phyloP scores from a whole-genome alignment of 2,329 filamentous ascomycete genomes.

The Paecilomyces variotii region DNA sequence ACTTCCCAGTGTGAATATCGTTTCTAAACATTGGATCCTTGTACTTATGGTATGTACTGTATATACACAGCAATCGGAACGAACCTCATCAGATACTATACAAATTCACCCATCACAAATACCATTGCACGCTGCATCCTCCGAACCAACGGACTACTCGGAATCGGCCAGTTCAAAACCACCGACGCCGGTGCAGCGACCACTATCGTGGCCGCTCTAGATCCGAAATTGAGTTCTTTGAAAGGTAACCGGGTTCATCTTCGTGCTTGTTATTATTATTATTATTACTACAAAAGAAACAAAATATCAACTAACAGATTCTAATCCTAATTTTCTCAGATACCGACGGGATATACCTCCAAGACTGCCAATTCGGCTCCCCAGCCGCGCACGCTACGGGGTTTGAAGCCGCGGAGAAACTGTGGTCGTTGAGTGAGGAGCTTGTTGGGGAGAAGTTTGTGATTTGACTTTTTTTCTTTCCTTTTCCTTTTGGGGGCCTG shows the following conservation, averaged over 20 bases:
- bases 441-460: neutral
- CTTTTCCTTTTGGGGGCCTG: neutral
- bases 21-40: neutral
- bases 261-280: too few species aligned
- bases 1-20: neutral
- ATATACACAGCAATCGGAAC: neutral
- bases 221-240: neutral
- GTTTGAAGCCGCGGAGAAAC: neutral
- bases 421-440: neutral
- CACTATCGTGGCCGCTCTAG: constrained; percentile 6
- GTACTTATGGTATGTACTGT: neutral
- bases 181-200: neutral
- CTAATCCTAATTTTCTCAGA: neutral
- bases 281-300: too few species aligned
- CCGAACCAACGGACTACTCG: neutral
- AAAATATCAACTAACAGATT: neutral
- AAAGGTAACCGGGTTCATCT: neutral
- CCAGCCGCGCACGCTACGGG: neutral
- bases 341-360: neutral
- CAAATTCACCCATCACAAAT: neutral
- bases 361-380: neutral
- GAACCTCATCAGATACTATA: neutral
- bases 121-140: neutral
- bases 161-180: neutral
- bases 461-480: neutral